Base-by-base conservation (phyloP, 2,329 filamentous ascomycete species). In the Phyllosticta capitalensis region DNA sequence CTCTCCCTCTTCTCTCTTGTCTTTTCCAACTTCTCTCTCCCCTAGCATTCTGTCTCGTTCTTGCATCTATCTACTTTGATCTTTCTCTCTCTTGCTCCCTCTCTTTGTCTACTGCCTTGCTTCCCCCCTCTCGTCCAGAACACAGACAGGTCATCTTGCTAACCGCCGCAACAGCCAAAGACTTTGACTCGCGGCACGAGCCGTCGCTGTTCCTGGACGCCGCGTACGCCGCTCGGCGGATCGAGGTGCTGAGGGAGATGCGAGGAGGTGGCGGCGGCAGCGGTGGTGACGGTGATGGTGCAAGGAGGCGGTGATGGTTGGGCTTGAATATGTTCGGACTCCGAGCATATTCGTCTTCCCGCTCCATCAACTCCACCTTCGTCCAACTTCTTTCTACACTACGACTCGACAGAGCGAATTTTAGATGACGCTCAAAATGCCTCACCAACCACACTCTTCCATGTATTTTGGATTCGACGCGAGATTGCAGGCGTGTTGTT, bases 151-250 rank as follows among this genome's bases (percentile, higher is more conserved):
- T 24, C 9, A 22, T 14, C 5, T 6, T 12, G 20, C 33, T 28
- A 12, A n/a, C 21, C 24, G 19, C 55, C n/a, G 24, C 49, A 20
- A 21, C 50, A 54, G 56, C 33, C 5, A n/a, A 49, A n/a, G 51
- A 19, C 9, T 59, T 59, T 21, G 22, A 59, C 26, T 55, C 48
- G 45, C 38, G 58, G 3, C 28, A 38, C 14, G 45, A 55, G 52
- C 58, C 38, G 48, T 59, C 58, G 26, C 26, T 53, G 7, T 59
- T 59, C 30, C 28, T 59, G 12, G 58, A 59, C 28, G 24, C 52
- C 5, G 26, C 48, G 14, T 59, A 51, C 58, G 51, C 55, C 33
- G 53, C 49, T 10, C 24, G 12, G 10, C 19, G 53, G n/a, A 49
- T 52, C 5, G 22, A 38, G 20, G 48, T 26, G 6, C 28, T 59